Percentiles rank a stretch among this genome's conserved stretches.
These are phyloP conservation scores for Aspergillus eucalypticola DNA, from an alignment of 2,329 filamentous ascomycete species.

Conservation along the genomic window DNA sequence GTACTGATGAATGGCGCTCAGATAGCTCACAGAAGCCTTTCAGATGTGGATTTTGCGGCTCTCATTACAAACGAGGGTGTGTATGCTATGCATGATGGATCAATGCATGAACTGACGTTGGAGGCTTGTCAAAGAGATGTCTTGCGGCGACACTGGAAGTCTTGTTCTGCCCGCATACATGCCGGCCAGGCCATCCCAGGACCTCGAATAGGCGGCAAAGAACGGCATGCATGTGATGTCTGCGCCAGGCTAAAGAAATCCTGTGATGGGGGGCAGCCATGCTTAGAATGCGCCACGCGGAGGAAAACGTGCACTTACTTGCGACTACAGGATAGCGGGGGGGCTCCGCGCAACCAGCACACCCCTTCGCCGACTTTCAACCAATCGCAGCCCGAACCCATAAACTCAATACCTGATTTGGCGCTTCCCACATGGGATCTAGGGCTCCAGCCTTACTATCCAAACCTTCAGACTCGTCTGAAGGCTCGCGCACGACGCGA, in stretches of 20 bases:
- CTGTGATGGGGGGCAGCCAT: conserved; percentile 26
- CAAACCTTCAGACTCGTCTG: conserved; percentile 8
- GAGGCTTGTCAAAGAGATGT: conserved; percentile 21
- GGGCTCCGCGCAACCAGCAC: not conserved
- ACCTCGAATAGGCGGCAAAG: conserved; percentile 26
- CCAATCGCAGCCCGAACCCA: not conserved
- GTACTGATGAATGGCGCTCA: conserved; percentile 7
- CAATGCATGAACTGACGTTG: not conserved
- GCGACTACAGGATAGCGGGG: conserved; percentile 15
- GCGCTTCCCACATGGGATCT: conserved; percentile 19
- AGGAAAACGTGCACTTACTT: conserved; percentile 26
- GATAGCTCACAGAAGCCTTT: conserved; percentile 23
- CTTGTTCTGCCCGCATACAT: conserved; percentile 25
- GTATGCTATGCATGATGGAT: conserved; percentile 7
- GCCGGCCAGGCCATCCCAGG: conserved; percentile 24
- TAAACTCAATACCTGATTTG: not conserved
- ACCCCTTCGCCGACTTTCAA: not conserved
- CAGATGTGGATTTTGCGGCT: conserved; percentile 27
- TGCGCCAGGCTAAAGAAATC: conserved; percentile 31
- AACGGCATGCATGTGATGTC: conserved; percentile 32
- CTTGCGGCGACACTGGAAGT: conserved; percentile 32
- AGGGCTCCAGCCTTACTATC: conserved; percentile 24
- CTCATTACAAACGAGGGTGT: conserved; percentile 29
- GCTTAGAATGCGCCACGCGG: conserved; percentile 25
- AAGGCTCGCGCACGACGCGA: not conserved